These are phyloP conservation scores for Phaeoacremonium minimum DNA, from an alignment of 2,329 filamentous ascomycete genomes.

Conservation along the genomic window DNA sequence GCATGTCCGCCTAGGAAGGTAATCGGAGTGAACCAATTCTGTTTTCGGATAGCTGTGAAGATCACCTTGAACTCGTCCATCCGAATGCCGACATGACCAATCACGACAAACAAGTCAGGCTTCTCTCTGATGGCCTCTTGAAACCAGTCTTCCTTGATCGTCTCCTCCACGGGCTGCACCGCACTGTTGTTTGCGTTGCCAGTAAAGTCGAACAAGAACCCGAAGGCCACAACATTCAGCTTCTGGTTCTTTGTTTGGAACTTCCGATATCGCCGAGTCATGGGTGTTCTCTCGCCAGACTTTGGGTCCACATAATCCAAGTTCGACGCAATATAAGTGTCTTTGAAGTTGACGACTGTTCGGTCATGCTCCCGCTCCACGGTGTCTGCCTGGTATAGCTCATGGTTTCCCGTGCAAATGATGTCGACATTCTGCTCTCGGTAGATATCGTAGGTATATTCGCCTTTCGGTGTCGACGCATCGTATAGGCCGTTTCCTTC, in stretches of 20 bases:
- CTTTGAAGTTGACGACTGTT: constrained; percentile 78
- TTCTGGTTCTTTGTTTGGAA: constrained; percentile 90
- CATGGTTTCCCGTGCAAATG: constrained; percentile 87
- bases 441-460: constrained; percentile 85
- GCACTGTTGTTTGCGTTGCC: constrained; percentile 88
- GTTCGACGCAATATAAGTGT: constrained; percentile 85
- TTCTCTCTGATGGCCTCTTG: constrained; percentile 79
- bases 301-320: constrained; percentile 78
- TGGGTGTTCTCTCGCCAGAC: constrained; percentile 66
- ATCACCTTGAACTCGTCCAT: constrained; percentile 76
- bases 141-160: constrained; percentile 85
- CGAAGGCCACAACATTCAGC: constrained; percentile 80
- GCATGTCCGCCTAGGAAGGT: constrained; percentile 89
- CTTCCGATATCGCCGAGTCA: constrained; percentile 79
- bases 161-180: constrained; percentile 74
- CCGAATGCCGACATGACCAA: constrained; percentile 78
- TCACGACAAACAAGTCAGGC: constrained; percentile 80
- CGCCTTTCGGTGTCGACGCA: constrained; percentile 78
- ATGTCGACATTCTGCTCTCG: constrained; percentile 79
- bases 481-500: constrained; percentile 96
- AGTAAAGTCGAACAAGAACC: constrained; percentile 92
- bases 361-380: constrained; percentile 72
- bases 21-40: constrained; percentile 78
- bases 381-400: constrained; percentile 80
- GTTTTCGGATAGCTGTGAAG: constrained; percentile 71